Evolutionary conservation across 2,329 filamentous ascomycete genomes (phyloP).

Genomic region (Paracoccidioides brasiliensis): DNA sequence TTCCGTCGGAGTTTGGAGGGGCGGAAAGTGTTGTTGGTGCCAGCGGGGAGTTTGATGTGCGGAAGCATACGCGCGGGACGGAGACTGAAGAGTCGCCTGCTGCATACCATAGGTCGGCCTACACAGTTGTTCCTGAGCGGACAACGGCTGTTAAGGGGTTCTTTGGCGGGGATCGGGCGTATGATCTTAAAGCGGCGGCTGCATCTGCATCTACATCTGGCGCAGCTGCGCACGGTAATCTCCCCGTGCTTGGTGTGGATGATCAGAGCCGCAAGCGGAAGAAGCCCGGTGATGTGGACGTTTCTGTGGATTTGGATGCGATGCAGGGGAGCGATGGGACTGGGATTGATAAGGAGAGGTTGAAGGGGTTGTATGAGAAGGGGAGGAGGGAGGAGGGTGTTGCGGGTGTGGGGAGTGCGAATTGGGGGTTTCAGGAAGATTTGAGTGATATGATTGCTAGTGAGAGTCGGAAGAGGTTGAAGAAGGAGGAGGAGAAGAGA

Average conservation of each 20-base stretch:
- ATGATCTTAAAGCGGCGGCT: constrained; percentile 55
- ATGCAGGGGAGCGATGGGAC: constrained; percentile 62
- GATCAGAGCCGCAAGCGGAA: constrained; percentile 72
- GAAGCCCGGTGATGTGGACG: constrained; percentile 90
- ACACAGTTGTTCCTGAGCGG: constrained; percentile 64
- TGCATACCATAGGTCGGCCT: constrained; percentile 50
- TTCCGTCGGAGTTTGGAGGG: constrained; percentile 65
- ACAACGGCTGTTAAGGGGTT: constrained; percentile 79
- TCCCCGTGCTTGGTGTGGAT: constrained; percentile 68
- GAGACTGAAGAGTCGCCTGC: constrained; percentile 74
- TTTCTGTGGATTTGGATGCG: constrained; percentile 77
- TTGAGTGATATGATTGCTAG: constrained; percentile 91
- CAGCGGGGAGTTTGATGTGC: constrained; percentile 62
- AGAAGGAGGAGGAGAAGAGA: constrained; percentile 71
- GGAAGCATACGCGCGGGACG: constrained; percentile 71
- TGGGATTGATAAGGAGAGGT: constrained; percentile 70
- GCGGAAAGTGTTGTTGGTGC: constrained; percentile 60
- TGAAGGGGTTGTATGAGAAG: constrained; percentile 67
- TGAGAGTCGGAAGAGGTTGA: constrained; percentile 80
- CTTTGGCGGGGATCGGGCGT: constrained; percentile 88
- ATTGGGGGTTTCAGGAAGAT: constrained; percentile 75
- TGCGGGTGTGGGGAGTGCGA: constrained; percentile 36
- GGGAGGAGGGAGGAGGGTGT: constrained; percentile 47
- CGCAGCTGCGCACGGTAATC: constrained; percentile 35
- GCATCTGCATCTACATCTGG: too few species aligned